A percentile compares a stretch with the other conserved stretches of the same genome.
phyloP scores from a whole-genome alignment of 1,284 basidiomycete species.

The Tetrapyrgos nigripes region DNA sequence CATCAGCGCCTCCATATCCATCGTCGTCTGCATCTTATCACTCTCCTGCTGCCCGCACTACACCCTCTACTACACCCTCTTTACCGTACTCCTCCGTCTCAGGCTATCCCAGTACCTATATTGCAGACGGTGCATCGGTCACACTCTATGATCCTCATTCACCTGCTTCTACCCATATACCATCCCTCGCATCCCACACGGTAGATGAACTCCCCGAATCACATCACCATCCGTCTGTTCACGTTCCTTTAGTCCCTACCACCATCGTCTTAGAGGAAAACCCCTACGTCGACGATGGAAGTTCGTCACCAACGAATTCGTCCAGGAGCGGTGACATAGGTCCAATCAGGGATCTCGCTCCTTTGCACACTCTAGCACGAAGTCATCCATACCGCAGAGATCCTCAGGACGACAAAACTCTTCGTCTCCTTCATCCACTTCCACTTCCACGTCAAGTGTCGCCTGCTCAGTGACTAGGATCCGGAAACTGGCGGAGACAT shows the following conservation, averaged over 20 bases:
- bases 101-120: neutral
- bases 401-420: constrained; percentile 65
- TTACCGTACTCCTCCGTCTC: neutral
- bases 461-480: neutral
- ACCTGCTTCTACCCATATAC: neutral
- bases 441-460: constrained; percentile 3
- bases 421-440: constrained; percentile 49
- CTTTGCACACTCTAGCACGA: constrained; percentile 59
- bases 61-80: neutral
- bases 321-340: constrained; percentile 32
- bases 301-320: constrained; percentile 7
- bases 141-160: neutral
- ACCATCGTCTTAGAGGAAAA: neutral
- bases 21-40: neutral
- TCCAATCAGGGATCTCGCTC: constrained; percentile 53
- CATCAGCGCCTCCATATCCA: neutral
- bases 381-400: constrained; percentile 64
- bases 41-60: neutral
- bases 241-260: neutral
- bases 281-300: neutral
- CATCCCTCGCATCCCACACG: no score
- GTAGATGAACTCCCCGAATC: no score
- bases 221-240: neutral
- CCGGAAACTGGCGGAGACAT: no score
- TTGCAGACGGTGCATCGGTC: neutral